phyloP scores from a whole-genome alignment of 1,284 basidiomycete genomes.

The Heterobasidion annosum region DNA sequence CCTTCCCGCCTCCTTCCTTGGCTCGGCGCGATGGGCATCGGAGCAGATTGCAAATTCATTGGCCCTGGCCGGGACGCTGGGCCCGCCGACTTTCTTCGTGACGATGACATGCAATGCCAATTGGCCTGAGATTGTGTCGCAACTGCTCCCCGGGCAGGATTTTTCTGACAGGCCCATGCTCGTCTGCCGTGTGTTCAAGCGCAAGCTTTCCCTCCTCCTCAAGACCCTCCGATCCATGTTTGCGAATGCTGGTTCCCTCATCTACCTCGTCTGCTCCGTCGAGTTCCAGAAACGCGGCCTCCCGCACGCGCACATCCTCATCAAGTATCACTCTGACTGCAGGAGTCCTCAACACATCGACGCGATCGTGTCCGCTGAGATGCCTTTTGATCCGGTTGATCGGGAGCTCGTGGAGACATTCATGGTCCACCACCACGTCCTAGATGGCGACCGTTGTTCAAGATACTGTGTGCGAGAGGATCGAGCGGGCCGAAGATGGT shows the following conservation, averaged over 20 bases:
- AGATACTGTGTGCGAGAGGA: conserved; percentile 10
- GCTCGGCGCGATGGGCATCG: conserved; percentile 20
- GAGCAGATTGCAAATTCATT: conserved; percentile 27
- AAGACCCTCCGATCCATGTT: conserved; percentile 18
- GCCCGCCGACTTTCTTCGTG: conserved; percentile 26
- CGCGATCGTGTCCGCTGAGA: conserved; percentile 21
- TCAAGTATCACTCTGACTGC: conserved; percentile 15
- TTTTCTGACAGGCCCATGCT: conserved; percentile 23
- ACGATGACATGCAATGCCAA: conserved; percentile 29
- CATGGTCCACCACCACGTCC: conserved; percentile 22
- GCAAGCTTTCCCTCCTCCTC: conserved; percentile 15
- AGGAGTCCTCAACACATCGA: conserved; percentile 18
- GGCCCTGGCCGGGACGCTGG: conserved; percentile 19
- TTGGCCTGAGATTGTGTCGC: conserved; percentile 25
- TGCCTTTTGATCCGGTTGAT: conserved; percentile 17
- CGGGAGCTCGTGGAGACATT: conserved; percentile 15
- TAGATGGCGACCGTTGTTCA: not conserved
- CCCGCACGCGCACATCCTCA: conserved; percentile 27
- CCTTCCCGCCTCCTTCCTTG: conserved; percentile 24
- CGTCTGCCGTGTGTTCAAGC: conserved; percentile 24
- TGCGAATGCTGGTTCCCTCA: conserved; percentile 11
- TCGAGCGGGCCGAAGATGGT: conserved; percentile 7
- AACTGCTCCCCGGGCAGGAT: conserved; percentile 21
- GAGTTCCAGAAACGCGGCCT: conserved; percentile 31
- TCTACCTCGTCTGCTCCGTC: conserved; percentile 22